Evolutionary conservation across 2,329 filamentous ascomycete genomes (phyloP), one percentile per base, ranked within the genome.

Genomic region (Chaetomium sp.): DNA sequence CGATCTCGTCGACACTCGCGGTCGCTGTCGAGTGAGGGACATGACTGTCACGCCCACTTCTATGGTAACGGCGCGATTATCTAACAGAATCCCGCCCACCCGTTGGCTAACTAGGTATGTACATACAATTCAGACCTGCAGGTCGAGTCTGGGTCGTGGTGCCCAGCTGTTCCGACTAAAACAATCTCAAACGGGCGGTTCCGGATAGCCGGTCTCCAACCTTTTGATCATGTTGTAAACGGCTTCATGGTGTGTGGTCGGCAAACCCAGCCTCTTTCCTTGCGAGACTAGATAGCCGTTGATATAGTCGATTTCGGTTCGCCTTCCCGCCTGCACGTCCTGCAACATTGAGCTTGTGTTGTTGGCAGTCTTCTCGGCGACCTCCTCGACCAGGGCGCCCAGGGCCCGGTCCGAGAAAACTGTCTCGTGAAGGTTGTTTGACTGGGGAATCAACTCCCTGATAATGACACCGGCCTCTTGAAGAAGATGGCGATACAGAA

Each of bases 261-360:
- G 56, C 29, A 68, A 16, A 8, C 63, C 59, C 45, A 63, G 16
- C 19, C 25, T 27, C 29, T 45, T 13, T 7, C 23, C 65, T 21
- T 67, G 23, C 2, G 16, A 9, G 9, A 63, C 62, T 2, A 70
- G 27, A 35, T 67, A 70, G 21, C 67, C 67, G 49, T 66, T 67
- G 45, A 70, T 70, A 27, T 65, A 69, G 21, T 65, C 62, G 38
- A 68, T 67, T 57, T 69, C 69, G 12, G 66, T 70, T 29, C 8
- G 33, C n/a, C 59, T 33, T 6, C 51, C 53, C 12, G 33, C 60
- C 33, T 19, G 55, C 19, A 74, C 69, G 68, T 78, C 76, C 62
- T 77, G 75, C 10, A 75, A 59, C 76, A 78, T 78, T 4, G 72
- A 74, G 63, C 75, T 76, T 10, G 62, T 71, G 56, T 78, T 78